These are phyloP conservation scores for Pouteria glomerata DNA, from an alignment of 148 eudicot species.

Conservation along the genomic window DNA sequence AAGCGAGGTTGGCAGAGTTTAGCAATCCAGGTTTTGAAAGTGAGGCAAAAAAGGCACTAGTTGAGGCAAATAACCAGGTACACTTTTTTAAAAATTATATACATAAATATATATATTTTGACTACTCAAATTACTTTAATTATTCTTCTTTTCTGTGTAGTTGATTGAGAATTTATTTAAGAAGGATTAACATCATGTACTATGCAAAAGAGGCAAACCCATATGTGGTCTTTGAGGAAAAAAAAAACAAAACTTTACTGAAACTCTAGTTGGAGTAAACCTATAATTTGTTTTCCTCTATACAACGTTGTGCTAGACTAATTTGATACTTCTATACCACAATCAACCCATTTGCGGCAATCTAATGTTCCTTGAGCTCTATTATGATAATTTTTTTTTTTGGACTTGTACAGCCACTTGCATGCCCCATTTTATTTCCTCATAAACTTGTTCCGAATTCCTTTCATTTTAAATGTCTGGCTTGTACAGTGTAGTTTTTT, in stretches of 20 bases:
- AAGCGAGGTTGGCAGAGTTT: slow-evolving; percentile 49
- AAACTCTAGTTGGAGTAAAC: background rate
- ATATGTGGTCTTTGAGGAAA: background rate
- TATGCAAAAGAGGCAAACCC: background rate
- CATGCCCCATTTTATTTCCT: background rate
- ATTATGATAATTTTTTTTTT: background rate
- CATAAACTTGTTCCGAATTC: background rate
- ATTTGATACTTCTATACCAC: background rate
- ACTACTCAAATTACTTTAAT: background rate
- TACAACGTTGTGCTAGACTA: background rate
- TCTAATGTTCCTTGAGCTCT: slow-evolving; percentile 2
- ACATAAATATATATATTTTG: background rate
- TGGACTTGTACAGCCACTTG: background rate
- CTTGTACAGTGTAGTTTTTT: background rate
- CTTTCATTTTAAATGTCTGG: background rate
- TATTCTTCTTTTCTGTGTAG: background rate
- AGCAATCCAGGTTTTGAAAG: slow-evolving; percentile 45
- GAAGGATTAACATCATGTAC: background rate
- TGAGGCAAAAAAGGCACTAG: slow-evolving; percentile 50
- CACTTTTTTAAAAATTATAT: background rate
- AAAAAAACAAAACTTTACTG: background rate
- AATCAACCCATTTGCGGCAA: background rate
- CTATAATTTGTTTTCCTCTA: background rate
- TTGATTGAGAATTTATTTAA: background rate
- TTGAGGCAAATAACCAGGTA: slow-evolving; percentile 78